Base-by-base conservation (phyloP, 2,329 filamentous ascomycete species). In the Purpureocillium lavendulum region DNA sequence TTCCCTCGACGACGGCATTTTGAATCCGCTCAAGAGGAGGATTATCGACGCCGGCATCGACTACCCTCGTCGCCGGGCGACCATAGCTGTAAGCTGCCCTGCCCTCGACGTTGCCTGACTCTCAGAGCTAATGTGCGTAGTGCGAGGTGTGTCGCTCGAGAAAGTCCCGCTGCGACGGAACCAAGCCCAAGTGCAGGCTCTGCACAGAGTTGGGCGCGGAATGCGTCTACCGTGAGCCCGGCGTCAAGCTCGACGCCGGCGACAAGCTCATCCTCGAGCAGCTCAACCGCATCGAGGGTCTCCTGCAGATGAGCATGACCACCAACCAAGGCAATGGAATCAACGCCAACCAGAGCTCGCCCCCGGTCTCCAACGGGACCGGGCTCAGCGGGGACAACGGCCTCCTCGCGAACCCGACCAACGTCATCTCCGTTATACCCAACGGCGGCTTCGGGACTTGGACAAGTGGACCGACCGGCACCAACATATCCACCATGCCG, bases 231-330 rank as follows among this genome's bases (percentile, higher is more conserved):
- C 77, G 86, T 46, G 86, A 92, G 57, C 86, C 86, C 7, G 85
- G 85, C 3, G 86, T 90, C 67, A 92, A 92, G 63, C 75, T 92
- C 9, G 86, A 92, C 57, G 84, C 85, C 29, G 86, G 86, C 48
- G 86, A 90, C 66, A 90, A 89, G 64, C 69, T 92, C 41, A 92
- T 92, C 45, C 66, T 92, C 30, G 86, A 90, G 56, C 81, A 83
- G 40, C 69, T 92, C 29, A 78, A 74, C 50, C 79, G 83, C 39
- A 89, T 92, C 52, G 86, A 92, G 59, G 82, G 72, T 37, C 66
- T 92, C 33, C 69, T 92, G n/a, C 83, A 89, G 56, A 79, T 81
- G 46, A 83, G 69, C 48, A 65, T 87, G 48, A 66, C 73, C 15
- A 65, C 62, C 33, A 61, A 65, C 32, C 62, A 69, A 38, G 58